Base-by-base conservation (phyloP, 192 early-diverging fungal genomes). In the Podila epicladia region DNA sequence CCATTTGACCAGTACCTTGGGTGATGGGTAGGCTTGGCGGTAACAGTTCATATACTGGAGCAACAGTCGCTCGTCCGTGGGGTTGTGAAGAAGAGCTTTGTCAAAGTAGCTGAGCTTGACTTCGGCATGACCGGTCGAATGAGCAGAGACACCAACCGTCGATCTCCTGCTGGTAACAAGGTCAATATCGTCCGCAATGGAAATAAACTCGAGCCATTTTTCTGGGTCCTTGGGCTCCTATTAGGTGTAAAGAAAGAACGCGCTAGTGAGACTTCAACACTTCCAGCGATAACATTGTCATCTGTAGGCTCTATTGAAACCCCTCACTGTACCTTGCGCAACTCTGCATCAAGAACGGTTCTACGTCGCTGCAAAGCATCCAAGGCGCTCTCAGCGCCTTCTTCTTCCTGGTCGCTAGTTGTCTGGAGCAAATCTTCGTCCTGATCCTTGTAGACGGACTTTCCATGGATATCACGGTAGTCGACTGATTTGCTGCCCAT, bases 71-170 rank as follows among this genome's bases (percentile, higher is more conserved):
- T 87, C 79, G 63, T 82, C 64, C 5, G 74, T 75, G 0, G 89
- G 87, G 58, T 90, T 90, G n/a, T 72, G 62, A 12, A 83, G 71
- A 15, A 88, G 29, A 7, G 89, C 87, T 28, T 85, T 86, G 68
- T 90, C 89, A 69, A 83, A 87, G 38, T 89, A 87, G 29, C 89
- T 89, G 1, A 89, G 35, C 49, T 86, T 88, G 49, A 90, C 75
- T 53, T 87, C 89, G 20, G 67, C 64, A n/a, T 89, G 61, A 28
- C 86, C 82, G 9, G 77, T 28, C 5, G 77, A 67, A 55, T 82
- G 80, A 15, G 74, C 87, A 2, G 71, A 24, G 31, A 69, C 61
- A 8, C 58, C 15, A 5, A 60, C 62, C 7, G 49, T 61, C 22
- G 82, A 78, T 9, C 60, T 49, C 3, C 69, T 41, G 41, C 33